Evolutionary conservation across 345 rosid genomes (phyloP).

Genomic region (Brassica carinata): DNA sequence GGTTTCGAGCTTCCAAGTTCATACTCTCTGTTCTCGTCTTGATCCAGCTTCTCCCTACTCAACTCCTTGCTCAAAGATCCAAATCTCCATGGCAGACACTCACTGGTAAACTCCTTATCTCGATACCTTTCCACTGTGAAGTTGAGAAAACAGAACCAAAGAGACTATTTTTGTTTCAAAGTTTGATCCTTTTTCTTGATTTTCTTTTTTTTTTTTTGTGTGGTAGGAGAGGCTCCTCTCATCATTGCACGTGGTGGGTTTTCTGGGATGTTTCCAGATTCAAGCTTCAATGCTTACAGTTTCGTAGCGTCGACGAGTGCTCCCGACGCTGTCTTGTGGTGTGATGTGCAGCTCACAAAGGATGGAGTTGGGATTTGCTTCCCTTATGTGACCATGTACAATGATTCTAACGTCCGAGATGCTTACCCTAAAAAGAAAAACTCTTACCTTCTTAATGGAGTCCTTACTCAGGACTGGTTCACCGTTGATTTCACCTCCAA

Average conservation of each 20-base stretch:
- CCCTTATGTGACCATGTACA: conserved; percentile 58
- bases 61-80: conserved; percentile 68
- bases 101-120: conserved; percentile 39
- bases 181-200: conserved; percentile 7
- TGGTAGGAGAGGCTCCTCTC: conserved; percentile 64
- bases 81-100: conserved; percentile 57
- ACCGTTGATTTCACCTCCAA: conserved; percentile 60
- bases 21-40: conserved; percentile 29
- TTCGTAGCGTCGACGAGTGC: conserved; percentile 42
- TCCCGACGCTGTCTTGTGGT: conserved; percentile 54
- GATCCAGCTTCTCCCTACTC: conserved; percentile 41
- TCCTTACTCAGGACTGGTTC: conserved; percentile 58
- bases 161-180: not conserved
- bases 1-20: conserved; percentile 34
- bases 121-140: not conserved
- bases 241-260: conserved; percentile 87
- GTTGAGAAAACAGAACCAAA: not conserved
- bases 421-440: conserved; percentile 24
- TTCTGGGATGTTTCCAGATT: conserved; percentile 82
- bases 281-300: conserved; percentile 56
- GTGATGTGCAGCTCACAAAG: conserved; percentile 89
- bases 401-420: conserved; percentile 36
- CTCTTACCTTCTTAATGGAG: conserved; percentile 62
- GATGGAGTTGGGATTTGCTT: conserved; percentile 75
- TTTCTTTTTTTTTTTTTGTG: not conserved